Percentiles rank a stretch among this genome's conserved stretches.
phyloP scores from a whole-genome alignment of 345 rosid genomes.

The Cardamine chenopodiifolia region DNA sequence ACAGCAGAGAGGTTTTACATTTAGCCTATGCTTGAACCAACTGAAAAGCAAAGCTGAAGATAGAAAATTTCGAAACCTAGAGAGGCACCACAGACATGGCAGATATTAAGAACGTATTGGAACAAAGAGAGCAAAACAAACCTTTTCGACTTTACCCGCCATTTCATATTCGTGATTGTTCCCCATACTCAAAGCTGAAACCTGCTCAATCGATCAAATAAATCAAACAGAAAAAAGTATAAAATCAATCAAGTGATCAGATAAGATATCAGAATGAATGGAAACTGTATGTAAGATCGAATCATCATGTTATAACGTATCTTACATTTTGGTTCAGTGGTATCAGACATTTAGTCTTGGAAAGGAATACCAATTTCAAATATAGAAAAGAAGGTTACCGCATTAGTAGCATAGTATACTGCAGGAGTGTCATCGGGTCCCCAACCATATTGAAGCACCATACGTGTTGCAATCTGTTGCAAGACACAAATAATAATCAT shows the following conservation, averaged over 20 bases:
- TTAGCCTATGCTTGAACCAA: constrained; percentile 27
- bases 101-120: constrained; percentile 1
- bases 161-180: constrained; percentile 77
- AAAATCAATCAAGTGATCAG: constrained; percentile 7
- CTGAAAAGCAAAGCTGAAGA: neutral
- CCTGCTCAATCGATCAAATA: constrained; percentile 46
- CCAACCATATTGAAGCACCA: constrained; percentile 98
- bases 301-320: constrained; percentile 5
- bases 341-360: constrained; percentile 10
- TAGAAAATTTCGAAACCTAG: neutral
- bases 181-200: constrained; percentile 84
- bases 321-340: constrained; percentile 15
- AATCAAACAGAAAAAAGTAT: constrained; percentile 19
- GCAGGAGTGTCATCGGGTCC: constrained; percentile 96
- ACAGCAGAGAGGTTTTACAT: constrained; percentile 22
- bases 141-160: constrained; percentile 93
- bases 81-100: constrained; percentile 8
- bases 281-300: constrained; percentile 22
- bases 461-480: constrained; percentile 84
- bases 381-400: constrained; percentile 55
- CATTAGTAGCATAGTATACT: constrained; percentile 67
- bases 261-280: constrained; percentile 16
- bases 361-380: constrained; percentile 10
- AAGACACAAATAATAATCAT: constrained; percentile 37
- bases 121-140: constrained; percentile 32